Evolutionary conservation across 345 rosid species (phyloP).

Genomic region (Lumnitzera littorea): DNA sequence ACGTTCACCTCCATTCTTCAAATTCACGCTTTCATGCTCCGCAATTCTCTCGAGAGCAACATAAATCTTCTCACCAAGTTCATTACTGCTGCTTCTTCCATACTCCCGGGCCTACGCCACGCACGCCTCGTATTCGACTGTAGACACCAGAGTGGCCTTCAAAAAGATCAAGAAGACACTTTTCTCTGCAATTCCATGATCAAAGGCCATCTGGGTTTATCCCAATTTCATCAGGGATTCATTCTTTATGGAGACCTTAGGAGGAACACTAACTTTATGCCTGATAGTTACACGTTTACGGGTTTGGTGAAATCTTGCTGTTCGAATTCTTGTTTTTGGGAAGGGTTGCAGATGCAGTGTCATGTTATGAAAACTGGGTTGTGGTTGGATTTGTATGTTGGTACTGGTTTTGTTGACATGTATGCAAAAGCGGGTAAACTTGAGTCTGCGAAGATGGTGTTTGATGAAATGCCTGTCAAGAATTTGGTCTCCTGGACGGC

Average conservation of each 20-base stretch:
- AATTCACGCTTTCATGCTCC: conserved; percentile 63
- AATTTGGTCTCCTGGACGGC: conserved; percentile 76
- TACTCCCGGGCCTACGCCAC: conserved; percentile 24
- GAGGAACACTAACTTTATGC: conserved; percentile 34
- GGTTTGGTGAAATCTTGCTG: conserved; percentile 48
- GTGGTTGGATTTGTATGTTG: conserved; percentile 50
- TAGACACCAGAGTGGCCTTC: conserved; percentile 21
- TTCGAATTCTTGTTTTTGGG: conserved; percentile 24
- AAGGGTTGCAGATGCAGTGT: conserved; percentile 49
- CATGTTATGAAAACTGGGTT: conserved; percentile 48
- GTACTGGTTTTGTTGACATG: conserved; percentile 64
- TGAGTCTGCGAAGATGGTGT: conserved; percentile 36
- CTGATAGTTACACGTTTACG: conserved; percentile 55
- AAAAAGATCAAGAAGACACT: conserved; percentile 18
- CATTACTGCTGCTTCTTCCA: conserved; percentile 22
- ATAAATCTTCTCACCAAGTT: conserved; percentile 53
- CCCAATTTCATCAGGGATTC: conserved; percentile 34
- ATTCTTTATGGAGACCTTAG: conserved; percentile 43
- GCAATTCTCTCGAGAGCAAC: conserved; percentile 46
- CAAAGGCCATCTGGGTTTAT: conserved; percentile 36
- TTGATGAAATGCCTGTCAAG: conserved; percentile 57
- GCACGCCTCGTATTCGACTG: conserved; percentile 55
- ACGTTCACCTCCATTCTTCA: conserved; percentile 33
- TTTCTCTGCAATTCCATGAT: conserved; percentile 70
- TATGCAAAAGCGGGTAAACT: conserved; percentile 48